These are phyloP conservation scores for Penicillium nucicola DNA, from an alignment of 495 filamentous ascomycete species.

Conservation along the genomic window DNA sequence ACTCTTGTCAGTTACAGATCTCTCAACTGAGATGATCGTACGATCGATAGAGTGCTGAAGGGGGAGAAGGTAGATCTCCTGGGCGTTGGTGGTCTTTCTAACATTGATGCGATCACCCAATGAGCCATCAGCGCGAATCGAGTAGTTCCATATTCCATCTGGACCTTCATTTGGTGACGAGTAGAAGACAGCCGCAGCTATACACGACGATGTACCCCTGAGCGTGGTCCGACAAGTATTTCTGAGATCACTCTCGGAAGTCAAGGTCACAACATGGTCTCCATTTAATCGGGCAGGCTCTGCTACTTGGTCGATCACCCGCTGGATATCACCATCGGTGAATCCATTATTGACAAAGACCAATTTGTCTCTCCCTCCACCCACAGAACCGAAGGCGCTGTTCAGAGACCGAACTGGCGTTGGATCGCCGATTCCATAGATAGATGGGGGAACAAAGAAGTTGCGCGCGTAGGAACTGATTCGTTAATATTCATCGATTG, in stretches of 20 bases:
- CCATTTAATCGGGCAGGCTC: constrained; percentile 49
- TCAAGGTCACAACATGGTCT: constrained; percentile 52
- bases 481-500: background rate
- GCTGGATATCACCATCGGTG: constrained; percentile 65
- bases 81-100: constrained; percentile 58
- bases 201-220: constrained; percentile 69
- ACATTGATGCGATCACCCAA: constrained; percentile 60
- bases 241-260: constrained; percentile 51
- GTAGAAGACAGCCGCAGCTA: constrained; percentile 70
- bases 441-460: constrained; percentile 62
- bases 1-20: too few species aligned
- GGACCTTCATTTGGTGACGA: constrained; percentile 66
- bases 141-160: constrained; percentile 78
- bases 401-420: constrained; percentile 57
- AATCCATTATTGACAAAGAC: constrained; percentile 78
- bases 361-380: constrained; percentile 56
- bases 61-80: constrained; percentile 70
- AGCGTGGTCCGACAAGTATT: constrained; percentile 63
- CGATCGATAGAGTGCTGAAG: constrained; percentile 73
- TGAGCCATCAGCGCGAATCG: constrained; percentile 66
- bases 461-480: constrained; percentile 57
- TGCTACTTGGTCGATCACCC: constrained; percentile 61
- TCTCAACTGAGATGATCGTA: constrained; percentile 59
- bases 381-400: constrained; percentile 52
- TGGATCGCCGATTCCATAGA: constrained; percentile 62